Conservation (phyloP, 1,284 basidiomycete species). For the Melampsora americana region DNA sequence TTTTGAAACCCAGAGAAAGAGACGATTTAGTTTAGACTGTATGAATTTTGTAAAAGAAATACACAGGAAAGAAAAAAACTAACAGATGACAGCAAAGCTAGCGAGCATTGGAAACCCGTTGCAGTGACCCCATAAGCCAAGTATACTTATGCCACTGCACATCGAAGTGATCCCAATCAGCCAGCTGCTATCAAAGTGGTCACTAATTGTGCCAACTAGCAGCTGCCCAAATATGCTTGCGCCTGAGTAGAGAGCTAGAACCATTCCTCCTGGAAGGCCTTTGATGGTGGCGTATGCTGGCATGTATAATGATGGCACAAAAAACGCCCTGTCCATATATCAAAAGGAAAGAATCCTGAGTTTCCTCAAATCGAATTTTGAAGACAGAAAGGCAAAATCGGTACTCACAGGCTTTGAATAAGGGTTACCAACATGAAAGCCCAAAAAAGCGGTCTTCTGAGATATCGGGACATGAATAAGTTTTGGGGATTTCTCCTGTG, state of each 20-base stretch:
- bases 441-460: conserved; percentile 34
- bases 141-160: conserved; percentile 25
- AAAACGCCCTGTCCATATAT: conserved; percentile 3
- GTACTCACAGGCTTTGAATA: too few relatives aligned
- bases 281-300: conserved; percentile 26
- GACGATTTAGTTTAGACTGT: not conserved
- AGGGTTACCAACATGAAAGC: conserved; percentile 20
- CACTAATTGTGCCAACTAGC: conserved; percentile 16
- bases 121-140: conserved; percentile 30
- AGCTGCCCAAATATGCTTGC: conserved; percentile 28
- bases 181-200: conserved; percentile 23
- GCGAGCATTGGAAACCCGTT: conserved; percentile 26
- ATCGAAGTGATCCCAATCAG: conserved; percentile 30
- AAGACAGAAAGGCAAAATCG: too few relatives aligned
- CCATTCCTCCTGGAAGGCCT: conserved; percentile 33
- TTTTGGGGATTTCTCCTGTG: conserved; percentile 4
- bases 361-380: too few relatives aligned
- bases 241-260: conserved; percentile 18
- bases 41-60: not conserved
- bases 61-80: not conserved
- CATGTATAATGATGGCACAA: conserved; percentile 30
- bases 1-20: not conserved
- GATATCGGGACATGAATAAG: conserved; percentile 2
- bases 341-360: too few relatives aligned
- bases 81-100: conserved; percentile 32